Percentiles rank a stretch among this genome's conserved stretches.
Conservation (phyloP, 2,329 filamentous ascomycete species). For the Huntiella moniliformis region DNA sequence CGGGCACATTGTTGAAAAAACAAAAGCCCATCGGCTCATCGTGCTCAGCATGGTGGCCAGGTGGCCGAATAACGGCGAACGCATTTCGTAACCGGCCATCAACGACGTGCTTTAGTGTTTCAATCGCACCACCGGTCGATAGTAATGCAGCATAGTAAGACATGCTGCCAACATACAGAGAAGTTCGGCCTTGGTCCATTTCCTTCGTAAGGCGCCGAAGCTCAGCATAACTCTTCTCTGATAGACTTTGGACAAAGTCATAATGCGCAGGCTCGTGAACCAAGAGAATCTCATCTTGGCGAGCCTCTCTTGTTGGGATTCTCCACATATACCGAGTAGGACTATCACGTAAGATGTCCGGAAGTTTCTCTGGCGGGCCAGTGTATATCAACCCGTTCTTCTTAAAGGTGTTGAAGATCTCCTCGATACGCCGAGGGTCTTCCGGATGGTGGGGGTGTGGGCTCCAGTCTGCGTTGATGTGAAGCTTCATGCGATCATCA, state of each 20-base stretch:
- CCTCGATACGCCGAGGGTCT: slow-evolving; percentile 77
- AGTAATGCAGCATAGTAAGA: slow-evolving; percentile 67
- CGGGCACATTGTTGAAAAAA: slow-evolving; percentile 92
- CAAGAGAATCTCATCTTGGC: slow-evolving; percentile 57
- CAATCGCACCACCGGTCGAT: slow-evolving; percentile 82
- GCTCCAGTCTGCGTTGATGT: slow-evolving; percentile 65
- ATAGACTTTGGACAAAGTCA: slow-evolving; percentile 49
- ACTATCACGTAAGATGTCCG: slow-evolving; percentile 29
- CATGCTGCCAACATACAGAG: slow-evolving; percentile 65
- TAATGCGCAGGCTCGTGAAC: slow-evolving; percentile 66
- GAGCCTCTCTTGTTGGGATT: slow-evolving; percentile 63
- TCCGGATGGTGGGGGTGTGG: slow-evolving; percentile 74
- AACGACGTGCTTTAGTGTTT: slow-evolving; percentile 85
- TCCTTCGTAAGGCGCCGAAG: slow-evolving; percentile 46
- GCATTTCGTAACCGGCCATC: slow-evolving; percentile 74
- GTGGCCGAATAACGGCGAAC: slow-evolving; percentile 85
- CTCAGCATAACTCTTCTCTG: slow-evolving; percentile 37
- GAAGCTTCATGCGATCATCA: slow-evolving; percentile 87
- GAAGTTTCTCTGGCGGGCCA: slow-evolving; percentile 35
- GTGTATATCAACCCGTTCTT: slow-evolving; percentile 57
- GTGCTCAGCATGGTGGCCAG: slow-evolving; percentile 85
- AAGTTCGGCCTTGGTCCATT: slow-evolving; percentile 49
- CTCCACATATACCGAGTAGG: slow-evolving; percentile 51
- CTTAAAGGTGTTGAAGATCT: slow-evolving; percentile 81
- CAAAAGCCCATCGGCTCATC: slow-evolving; percentile 84